Percentiles rank a stretch among this genome's conserved stretches.
Conservation (phyloP, 2,329 filamentous ascomycete genomes). For the Aspergillus luchuensis region DNA sequence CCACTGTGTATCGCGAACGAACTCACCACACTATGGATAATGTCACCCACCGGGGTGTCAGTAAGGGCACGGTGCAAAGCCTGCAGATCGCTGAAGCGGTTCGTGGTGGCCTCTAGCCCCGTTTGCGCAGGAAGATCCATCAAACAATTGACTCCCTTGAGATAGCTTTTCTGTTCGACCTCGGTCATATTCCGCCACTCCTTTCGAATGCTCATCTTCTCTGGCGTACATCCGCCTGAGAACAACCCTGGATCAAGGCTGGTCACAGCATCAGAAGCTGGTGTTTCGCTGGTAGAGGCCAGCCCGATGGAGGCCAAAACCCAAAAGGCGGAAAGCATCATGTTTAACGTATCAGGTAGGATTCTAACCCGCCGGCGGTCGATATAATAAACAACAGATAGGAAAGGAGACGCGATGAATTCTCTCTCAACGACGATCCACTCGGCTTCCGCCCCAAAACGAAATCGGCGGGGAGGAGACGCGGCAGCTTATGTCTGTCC, state of each 20-base stretch:
- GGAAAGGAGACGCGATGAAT: background rate
- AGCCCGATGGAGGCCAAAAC: background rate
- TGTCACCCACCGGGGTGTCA: background rate
- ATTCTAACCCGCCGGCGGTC: too few species aligned
- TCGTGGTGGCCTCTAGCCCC: background rate
- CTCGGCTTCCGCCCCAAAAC: background rate
- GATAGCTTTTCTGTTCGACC: background rate
- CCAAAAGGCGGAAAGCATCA: background rate
- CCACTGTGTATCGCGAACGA: background rate
- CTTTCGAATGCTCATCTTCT: background rate
- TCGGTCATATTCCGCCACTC: background rate
- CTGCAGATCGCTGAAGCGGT: slow-evolving; percentile 1
- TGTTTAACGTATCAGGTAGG: background rate
- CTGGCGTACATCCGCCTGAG: background rate
- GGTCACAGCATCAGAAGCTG: background rate
- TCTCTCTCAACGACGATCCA: too few species aligned
- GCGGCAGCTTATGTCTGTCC: background rate
- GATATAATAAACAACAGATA: too few species aligned
- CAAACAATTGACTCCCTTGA: background rate
- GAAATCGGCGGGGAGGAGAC: background rate
- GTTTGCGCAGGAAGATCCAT: background rate
- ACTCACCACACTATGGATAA: slow-evolving; percentile 2
- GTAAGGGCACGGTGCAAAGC: background rate
- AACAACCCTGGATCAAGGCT: background rate
- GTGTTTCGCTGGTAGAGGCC: background rate